phyloP scores from a whole-genome alignment of 305 asterid species.

The Fraxinus velutina region DNA sequence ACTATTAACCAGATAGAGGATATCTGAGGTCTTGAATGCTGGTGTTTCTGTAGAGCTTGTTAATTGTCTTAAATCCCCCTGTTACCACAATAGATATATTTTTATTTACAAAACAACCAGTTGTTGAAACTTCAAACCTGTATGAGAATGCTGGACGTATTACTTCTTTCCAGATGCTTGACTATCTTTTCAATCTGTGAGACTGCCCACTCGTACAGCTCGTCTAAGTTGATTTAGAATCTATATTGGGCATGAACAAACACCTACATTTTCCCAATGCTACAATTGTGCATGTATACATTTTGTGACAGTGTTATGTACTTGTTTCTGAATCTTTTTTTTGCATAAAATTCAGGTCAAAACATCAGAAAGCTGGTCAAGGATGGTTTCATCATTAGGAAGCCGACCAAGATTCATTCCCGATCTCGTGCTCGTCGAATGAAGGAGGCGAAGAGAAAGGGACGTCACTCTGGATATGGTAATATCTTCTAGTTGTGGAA shows the following conservation, averaged over 20 bases:
- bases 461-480: constrained; percentile 70
- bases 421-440: constrained; percentile 60
- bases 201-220: not conserved
- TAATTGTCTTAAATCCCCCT: not conserved
- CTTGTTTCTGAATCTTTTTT: not conserved
- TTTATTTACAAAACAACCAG: not conserved
- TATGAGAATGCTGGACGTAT: not conserved
- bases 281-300: not conserved
- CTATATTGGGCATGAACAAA: not conserved
- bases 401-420: constrained; percentile 63
- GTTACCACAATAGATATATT: not conserved
- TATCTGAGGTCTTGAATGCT: not conserved
- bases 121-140: not conserved
- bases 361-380: constrained; percentile 53
- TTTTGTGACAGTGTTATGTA: not conserved
- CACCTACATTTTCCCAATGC: not conserved
- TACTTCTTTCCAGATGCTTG: not conserved
- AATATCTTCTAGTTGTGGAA: not conserved
- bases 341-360: constrained; percentile 35
- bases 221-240: not conserved
- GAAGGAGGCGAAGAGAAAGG: constrained; percentile 63
- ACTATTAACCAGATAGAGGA: not conserved
- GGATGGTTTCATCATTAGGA: constrained; percentile 59
- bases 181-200: not conserved
- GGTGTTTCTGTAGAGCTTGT: not conserved